Conservation (phyloP, 73 alveolate species). For the Tetrahymena thermophila region DNA sequence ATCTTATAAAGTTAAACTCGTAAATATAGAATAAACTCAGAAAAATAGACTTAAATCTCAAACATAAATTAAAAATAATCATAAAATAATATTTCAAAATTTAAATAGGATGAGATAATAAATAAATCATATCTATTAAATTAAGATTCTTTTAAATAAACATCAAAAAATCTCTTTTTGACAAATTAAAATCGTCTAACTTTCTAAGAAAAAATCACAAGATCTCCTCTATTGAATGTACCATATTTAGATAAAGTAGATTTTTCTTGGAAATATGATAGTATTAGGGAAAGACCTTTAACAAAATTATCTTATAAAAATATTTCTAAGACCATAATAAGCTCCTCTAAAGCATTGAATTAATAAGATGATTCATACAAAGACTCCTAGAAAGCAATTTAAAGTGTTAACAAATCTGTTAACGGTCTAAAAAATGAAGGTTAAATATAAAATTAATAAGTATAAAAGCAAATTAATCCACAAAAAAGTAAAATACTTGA, state of each 20-base stretch:
- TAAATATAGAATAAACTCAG: too few species aligned
- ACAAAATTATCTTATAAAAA: not conserved
- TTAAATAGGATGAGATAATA: not conserved
- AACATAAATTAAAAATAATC: too few species aligned
- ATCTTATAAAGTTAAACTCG: not conserved
- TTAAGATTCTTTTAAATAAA: not conserved
- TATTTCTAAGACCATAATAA: not conserved
- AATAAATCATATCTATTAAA: too few species aligned
- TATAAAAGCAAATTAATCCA: too few species aligned
- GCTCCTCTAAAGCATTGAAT: not conserved
- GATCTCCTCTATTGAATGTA: not conserved
- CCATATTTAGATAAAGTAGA: not conserved
- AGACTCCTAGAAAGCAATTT: not conserved
- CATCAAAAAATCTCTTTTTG: not conserved
- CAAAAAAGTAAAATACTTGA: not conserved
- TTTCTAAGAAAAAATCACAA: too few species aligned
- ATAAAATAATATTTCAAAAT: too few species aligned
- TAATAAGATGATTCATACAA: not conserved
- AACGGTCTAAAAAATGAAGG: not conserved
- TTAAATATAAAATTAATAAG: too few species aligned
- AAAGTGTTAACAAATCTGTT: not conserved
- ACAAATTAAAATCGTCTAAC: too few species aligned
- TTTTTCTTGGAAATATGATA: not conserved
- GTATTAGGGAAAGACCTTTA: not conserved
- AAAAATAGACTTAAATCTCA: not conserved